Evolutionary conservation across 2,329 filamentous ascomycete species (phyloP).

Genomic region (Pochonia chlamydosporia): DNA sequence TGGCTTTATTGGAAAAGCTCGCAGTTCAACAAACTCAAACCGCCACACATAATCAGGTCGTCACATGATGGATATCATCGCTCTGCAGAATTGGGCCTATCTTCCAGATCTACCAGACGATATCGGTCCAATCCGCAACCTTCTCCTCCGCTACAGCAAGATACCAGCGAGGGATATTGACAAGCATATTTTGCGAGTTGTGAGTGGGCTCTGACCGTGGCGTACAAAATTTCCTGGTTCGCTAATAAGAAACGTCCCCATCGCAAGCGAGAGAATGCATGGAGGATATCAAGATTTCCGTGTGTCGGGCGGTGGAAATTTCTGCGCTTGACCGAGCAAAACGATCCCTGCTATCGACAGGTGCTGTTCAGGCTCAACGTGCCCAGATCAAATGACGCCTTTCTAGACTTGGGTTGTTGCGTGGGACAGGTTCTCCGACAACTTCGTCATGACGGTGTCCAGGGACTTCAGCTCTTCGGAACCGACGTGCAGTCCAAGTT

Average conservation of each 20-base stretch:
- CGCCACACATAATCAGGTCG: background rate
- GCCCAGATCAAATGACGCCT: constrained; percentile 29
- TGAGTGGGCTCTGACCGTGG: constrained; percentile 17
- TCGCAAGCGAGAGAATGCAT: constrained; percentile 38
- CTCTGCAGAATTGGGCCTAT: constrained; percentile 30
- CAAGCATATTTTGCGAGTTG: constrained; percentile 28
- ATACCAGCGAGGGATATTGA: constrained; percentile 29
- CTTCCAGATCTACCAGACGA: constrained; percentile 30
- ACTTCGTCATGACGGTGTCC: constrained; percentile 43
- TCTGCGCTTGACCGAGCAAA: constrained; percentile 33
- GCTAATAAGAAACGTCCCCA: background rate
- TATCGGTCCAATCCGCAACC: constrained; percentile 27
- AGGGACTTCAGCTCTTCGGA: constrained; percentile 41
- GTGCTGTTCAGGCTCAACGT: constrained; percentile 35
- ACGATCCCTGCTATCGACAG: constrained; percentile 36
- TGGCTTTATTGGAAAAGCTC: background rate
- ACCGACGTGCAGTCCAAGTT: constrained; percentile 44
- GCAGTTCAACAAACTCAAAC: background rate
- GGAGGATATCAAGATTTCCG: constrained; percentile 37
- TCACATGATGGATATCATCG: constrained; percentile 27
- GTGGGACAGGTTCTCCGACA: constrained; percentile 46
- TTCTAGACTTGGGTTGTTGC: constrained; percentile 46
- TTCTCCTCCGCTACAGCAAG: constrained; percentile 33
- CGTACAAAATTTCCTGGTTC: background rate
- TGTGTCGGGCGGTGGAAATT: constrained; percentile 47